These are phyloP conservation scores for Coelastrella sp. DNA, from an alignment of 139 green algal genomes.

Conservation along the genomic window DNA sequence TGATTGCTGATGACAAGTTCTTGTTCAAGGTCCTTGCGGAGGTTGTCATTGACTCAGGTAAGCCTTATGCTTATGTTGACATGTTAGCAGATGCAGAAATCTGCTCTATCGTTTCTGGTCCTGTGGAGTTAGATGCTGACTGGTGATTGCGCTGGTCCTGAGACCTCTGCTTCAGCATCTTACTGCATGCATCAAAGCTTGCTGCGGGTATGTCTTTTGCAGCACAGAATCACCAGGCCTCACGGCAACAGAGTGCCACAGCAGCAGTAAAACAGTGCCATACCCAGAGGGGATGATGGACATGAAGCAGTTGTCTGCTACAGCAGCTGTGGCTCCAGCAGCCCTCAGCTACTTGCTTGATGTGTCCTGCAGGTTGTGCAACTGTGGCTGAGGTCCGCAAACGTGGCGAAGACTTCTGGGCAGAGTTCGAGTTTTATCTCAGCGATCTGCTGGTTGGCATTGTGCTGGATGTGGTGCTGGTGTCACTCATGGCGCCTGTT, in stretches of 20 bases:
- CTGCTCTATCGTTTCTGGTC: not conserved
- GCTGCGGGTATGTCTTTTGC: too few relatives aligned
- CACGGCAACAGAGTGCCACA: too few relatives aligned
- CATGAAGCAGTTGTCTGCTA: not conserved
- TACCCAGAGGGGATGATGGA: too few relatives aligned
- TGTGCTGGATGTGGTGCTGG: constrained; percentile 93
- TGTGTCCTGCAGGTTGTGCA: constrained; percentile 78
- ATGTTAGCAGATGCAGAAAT: not conserved
- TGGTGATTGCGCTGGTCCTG: too few relatives aligned
- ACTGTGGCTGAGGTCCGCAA: constrained; percentile 97
- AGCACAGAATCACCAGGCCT: too few relatives aligned
- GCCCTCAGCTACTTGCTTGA: not conserved
- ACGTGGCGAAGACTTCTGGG: constrained; percentile 95
- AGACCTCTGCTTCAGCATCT: too few relatives aligned
- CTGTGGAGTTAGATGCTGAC: too few relatives aligned
- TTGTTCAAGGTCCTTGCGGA: constrained; percentile 93
- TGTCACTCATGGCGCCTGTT: constrained; percentile 90
- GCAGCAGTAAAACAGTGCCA: too few relatives aligned
- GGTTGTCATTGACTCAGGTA: constrained; percentile 91
- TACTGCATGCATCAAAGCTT: too few relatives aligned
- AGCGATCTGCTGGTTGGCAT: constrained; percentile 91
- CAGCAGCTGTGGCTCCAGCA: not conserved
- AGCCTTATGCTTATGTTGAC: not conserved
- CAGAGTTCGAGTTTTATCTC: constrained; percentile 98
- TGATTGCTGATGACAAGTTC: constrained; percentile 87